Conservation (phyloP, 768 basidiomycete species). For the Rhodocollybia butyracea region DNA sequence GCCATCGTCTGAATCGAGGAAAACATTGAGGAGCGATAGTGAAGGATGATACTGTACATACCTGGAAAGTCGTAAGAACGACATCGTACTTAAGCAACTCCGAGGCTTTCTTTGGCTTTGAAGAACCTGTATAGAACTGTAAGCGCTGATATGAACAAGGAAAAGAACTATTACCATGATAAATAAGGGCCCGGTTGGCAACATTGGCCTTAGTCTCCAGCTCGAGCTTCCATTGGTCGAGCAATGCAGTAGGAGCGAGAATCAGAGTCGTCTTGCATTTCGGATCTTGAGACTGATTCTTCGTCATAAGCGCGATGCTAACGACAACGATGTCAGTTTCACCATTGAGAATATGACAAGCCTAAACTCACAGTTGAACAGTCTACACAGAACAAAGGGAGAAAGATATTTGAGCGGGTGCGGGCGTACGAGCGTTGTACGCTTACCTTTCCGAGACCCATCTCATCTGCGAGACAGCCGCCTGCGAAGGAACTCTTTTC, state of each 20-base stretch:
- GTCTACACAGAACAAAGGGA: constrained; percentile 27
- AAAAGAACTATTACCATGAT: constrained; percentile 44
- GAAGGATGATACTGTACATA: constrained; percentile 12
- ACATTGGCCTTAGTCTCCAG: constrained; percentile 54
- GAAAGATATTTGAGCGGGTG: background rate
- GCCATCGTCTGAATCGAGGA: constrained; percentile 45
- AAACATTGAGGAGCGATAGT: background rate
- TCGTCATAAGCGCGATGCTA: constrained; percentile 59
- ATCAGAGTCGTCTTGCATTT: constrained; percentile 64
- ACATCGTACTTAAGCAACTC: constrained; percentile 59
- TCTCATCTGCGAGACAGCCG: constrained; percentile 50
- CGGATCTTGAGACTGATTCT: constrained; percentile 48
- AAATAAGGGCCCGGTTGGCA: constrained; percentile 49
- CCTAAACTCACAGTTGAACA: constrained; percentile 39
- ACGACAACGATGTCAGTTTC: constrained; percentile 2
- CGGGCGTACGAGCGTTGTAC: constrained; percentile 4
- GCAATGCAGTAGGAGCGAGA: constrained; percentile 60
- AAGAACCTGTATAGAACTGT: constrained; percentile 31
- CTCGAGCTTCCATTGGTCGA: constrained; percentile 66
- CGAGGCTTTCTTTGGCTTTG: constrained; percentile 41
- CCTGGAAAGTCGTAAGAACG: constrained; percentile 54
- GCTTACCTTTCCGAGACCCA: constrained; percentile 61
- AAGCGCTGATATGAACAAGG: background rate
- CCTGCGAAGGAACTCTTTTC: constrained; percentile 40
- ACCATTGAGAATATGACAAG: background rate